phyloP scores from a whole-genome alignment of 805 yeast genomes.

The Saturnispora dispora region DNA sequence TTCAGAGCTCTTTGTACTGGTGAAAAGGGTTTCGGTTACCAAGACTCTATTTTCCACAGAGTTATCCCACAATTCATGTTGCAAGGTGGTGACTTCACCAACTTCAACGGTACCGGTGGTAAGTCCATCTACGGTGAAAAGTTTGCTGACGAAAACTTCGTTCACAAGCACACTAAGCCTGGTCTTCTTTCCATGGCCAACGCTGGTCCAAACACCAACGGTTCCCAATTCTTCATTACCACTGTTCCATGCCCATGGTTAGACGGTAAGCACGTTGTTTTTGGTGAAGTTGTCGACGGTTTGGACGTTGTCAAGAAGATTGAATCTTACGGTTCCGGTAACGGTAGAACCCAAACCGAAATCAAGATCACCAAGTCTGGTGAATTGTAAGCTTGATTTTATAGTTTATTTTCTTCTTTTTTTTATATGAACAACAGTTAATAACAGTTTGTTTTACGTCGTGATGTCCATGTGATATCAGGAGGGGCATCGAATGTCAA shows the following conservation, averaged over 20 bases:
- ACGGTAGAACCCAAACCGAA: constrained; percentile 42
- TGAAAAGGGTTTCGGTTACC: constrained; percentile 89
- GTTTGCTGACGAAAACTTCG: constrained; percentile 54
- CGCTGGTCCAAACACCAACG: constrained; percentile 88
- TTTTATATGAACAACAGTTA: not conserved
- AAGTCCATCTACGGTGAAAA: constrained; percentile 71
- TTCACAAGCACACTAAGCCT: constrained; percentile 64
- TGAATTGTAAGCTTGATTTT: constrained; percentile 32
- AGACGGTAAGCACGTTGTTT: constrained; percentile 72
- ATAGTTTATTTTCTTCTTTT: not conserved
- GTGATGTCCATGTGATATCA: not conserved
- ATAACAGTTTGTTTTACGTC: not conserved
- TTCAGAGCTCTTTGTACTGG: constrained; percentile 82
- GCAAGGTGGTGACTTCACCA: constrained; percentile 88
- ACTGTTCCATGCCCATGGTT: constrained; percentile 72
- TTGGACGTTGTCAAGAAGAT: constrained; percentile 70
- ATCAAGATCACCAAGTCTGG: constrained; percentile 52
- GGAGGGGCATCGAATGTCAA: too few species aligned
- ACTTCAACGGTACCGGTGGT: constrained; percentile 91
- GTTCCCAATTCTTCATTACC: constrained; percentile 85
- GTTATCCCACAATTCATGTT: constrained; percentile 95
- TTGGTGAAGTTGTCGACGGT: constrained; percentile 68
- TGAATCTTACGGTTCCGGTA: constrained; percentile 53
- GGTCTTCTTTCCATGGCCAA: constrained; percentile 89
- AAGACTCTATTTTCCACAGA: constrained; percentile 87